Evolutionary conservation across 305 asterid species (phyloP), one percentile per base, ranked within the genome.

Genomic region (Coffea humblotiana): DNA sequence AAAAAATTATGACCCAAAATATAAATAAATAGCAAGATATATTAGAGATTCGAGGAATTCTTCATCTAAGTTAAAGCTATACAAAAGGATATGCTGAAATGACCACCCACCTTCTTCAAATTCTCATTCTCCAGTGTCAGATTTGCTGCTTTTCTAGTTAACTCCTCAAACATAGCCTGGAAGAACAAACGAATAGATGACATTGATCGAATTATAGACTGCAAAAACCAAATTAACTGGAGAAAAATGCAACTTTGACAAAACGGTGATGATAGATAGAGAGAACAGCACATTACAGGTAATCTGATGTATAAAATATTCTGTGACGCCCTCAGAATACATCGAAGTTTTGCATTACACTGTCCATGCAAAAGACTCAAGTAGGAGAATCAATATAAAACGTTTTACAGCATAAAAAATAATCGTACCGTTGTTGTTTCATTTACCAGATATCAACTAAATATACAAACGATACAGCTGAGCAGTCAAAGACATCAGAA

Each of bases 151-250:
- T 89, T 89, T 77, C 71, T 81, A 43, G 80, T 87, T 72, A 89
- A 84, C 32, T 88, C 94, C 71, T 80, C 86, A 74, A 84, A 80
- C 84, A 87, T 84, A 52, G 90, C 92, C 94, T 91, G 82, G 51
- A 75, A 56, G 27, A 37, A 71, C 45, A 47, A 56, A 76, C 35
- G 19, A 76, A 48, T 19, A 35, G 8, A 11, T 48, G 12, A 21
- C n/a, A 43, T 67, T 25, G 43, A 32, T 2, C 19, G 2, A n/a
- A 9, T 74, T 54, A 15, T 65, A 21, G 74, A 37, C 58, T 54
- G 29, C 47, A 27, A 54, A 12, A n/a, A 58, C 32, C 54, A 15
- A 37, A 37, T 69, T 27, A 37, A 18, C 19, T 8, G 13, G 9
- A n/a, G 58, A 45, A 56, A 8, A 9, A 58, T 35, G 54, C 69